Evolutionary conservation across 1,139 yeast species (phyloP).

Genomic region (Petasospora fabianii): DNA sequence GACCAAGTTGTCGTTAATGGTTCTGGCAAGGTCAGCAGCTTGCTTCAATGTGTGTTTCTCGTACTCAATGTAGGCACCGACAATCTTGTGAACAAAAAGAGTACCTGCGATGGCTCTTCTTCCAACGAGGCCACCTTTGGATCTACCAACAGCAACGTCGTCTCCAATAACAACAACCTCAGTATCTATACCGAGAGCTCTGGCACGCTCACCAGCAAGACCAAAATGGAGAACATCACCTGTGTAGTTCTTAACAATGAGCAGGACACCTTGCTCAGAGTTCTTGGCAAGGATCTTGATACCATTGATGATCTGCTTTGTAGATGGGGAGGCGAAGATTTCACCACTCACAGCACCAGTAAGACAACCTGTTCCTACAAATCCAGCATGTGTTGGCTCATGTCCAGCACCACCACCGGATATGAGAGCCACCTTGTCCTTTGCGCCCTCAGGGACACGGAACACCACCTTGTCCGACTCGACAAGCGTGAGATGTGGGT

Average conservation of each 20-base stretch:
- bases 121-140: conserved; percentile 87
- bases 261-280: conserved; percentile 59
- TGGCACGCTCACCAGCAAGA: conserved; percentile 82
- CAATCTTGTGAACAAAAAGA: conserved; percentile 75
- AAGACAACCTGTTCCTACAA: conserved; percentile 75
- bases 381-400: conserved; percentile 91
- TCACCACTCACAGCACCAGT: conserved; percentile 90
- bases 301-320: conserved; percentile 76
- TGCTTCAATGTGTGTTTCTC: conserved; percentile 42
- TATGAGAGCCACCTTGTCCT: conserved; percentile 58
- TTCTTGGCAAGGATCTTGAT: conserved; percentile 44
- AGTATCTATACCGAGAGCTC: conserved; percentile 66
- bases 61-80: conserved; percentile 70
- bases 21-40: conserved; percentile 56
- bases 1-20: conserved; percentile 61
- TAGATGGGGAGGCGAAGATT: conserved; percentile 87
- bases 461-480: conserved; percentile 68
- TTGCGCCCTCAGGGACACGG: conserved; percentile 30
- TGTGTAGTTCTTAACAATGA: conserved; percentile 86
- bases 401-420: conserved; percentile 98
- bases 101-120: conserved; percentile 94
- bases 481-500: conserved; percentile 61
- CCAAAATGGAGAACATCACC: conserved; percentile 94
- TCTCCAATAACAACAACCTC: conserved; percentile 79
- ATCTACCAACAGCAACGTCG: conserved; percentile 88